Evolutionary conservation across 768 basidiomycete species (phyloP), one percentile per base, ranked within the genome.

Genomic region (Sporobolomyces roseus): DNA sequence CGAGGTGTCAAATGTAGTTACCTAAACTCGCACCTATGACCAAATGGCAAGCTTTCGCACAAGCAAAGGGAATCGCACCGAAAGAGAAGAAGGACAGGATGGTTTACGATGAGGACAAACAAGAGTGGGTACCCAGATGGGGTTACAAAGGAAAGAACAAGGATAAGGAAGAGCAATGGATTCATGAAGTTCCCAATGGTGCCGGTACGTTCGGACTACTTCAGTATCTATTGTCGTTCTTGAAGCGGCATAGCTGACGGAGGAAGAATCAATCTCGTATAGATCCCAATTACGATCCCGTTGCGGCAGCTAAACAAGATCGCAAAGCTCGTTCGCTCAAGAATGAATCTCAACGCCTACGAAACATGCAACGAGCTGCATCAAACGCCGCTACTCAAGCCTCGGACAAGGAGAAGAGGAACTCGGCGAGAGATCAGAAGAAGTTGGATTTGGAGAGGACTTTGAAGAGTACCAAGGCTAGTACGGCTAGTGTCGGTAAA

Each of bases 31-130:
- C 94, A 79, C 87, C 88, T 13, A 86, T 83, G 38, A 98, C 94
- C 10, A 98, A 96, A 79, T 99, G 96, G 96, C 91, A 98, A 81
- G 83, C 85, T 63, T 99, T 98, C 76, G 94, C 94, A 7, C 86
- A 87, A 53, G 87, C 90, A 43, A 97, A 96, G 81, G 96, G 96
- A 43, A 98, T 98, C 75, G 73, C 66, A 23, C 85, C 86, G 75
- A 86, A 96, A 75, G 85, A 81, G 76, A 83, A 81, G 54, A 85
- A 85, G 51, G 91, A 94, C 17, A 88, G 84, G 81, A 86, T 87
- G 74, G 84, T 86, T 7, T 98, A 90, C 90, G 93, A 98, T 78
- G 93, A 98, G 75, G 93, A 94, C 78, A 85, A 83, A 77, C 91
- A 96, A 78, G 89, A 88, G 23, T 98, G 90, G 88, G 88, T 93